A percentile compares a stretch with the other conserved stretches of the same genome.
phyloP scores from a whole-genome alignment of 176 grass and related monocot genomes.

The Stipa capillata region DNA sequence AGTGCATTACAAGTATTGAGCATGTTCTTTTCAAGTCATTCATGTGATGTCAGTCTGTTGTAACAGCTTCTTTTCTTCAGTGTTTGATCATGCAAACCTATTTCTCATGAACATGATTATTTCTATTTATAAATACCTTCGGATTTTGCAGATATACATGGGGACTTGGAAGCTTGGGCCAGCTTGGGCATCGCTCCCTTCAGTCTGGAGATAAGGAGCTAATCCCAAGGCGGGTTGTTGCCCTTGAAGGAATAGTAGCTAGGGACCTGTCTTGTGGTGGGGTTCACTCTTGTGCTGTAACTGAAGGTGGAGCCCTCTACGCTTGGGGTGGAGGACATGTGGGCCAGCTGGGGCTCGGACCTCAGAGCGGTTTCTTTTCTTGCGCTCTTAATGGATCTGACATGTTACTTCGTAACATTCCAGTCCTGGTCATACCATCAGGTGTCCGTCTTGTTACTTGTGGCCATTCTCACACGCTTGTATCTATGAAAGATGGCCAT shows the following conservation, averaged over 20 bases:
- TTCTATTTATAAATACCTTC: slow-evolving; percentile 9
- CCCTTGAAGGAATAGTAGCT: slow-evolving; percentile 56
- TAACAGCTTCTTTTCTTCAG: background rate
- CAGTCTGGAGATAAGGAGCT: slow-evolving; percentile 80
- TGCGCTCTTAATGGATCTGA: slow-evolving; percentile 50
- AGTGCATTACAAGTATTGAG: background rate
- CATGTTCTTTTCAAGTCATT: background rate
- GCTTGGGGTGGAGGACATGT: slow-evolving; percentile 77
- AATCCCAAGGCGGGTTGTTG: slow-evolving; percentile 70
- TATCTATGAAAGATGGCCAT: slow-evolving; percentile 72
- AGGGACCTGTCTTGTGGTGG: slow-evolving; percentile 80
- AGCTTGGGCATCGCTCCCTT: slow-evolving; percentile 89
- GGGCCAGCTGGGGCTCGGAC: slow-evolving; percentile 71
- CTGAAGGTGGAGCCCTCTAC: slow-evolving; percentile 62
- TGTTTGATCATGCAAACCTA: background rate
- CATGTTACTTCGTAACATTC: slow-evolving; percentile 64
- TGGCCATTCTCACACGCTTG: slow-evolving; percentile 89
- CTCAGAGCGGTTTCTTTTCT: slow-evolving; percentile 52
- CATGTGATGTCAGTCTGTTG: background rate
- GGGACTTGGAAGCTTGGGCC: slow-evolving; percentile 89
- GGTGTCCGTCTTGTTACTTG: slow-evolving; percentile 65
- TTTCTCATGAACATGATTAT: background rate
- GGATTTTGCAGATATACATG: slow-evolving; percentile 82
- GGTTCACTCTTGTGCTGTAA: slow-evolving; percentile 86
- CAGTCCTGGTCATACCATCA: slow-evolving; percentile 55